These are phyloP conservation scores for Penicillium daleae DNA, from an alignment of 495 filamentous ascomycete genomes.

Conservation along the genomic window DNA sequence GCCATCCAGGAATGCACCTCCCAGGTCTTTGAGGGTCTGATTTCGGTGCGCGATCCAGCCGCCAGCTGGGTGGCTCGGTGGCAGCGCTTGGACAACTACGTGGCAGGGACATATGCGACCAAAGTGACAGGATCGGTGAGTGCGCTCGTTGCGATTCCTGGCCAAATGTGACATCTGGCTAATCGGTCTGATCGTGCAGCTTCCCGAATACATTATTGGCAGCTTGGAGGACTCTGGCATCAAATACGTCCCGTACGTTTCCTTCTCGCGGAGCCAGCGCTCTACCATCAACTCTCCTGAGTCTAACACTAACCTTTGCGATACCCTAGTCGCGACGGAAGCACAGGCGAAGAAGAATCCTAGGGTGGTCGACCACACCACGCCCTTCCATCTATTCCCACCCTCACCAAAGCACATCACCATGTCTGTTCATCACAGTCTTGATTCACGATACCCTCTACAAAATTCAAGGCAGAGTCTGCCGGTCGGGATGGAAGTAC, in stretches of 20 bases:
- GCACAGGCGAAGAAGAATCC: slow-evolving; percentile 52
- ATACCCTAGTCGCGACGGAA: slow-evolving; percentile 51
- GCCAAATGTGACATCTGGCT: neutral
- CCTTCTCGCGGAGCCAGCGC: neutral
- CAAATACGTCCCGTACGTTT: slow-evolving; percentile 66
- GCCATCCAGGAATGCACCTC: slow-evolving; percentile 91
- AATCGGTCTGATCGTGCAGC: slow-evolving; percentile 33
- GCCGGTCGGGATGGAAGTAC: slow-evolving; percentile 5
- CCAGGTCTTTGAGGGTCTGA: slow-evolving; percentile 88
- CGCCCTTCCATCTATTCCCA: neutral
- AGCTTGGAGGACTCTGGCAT: slow-evolving; percentile 69
- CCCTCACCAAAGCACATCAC: slow-evolving; percentile 1
- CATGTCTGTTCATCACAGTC: slow-evolving; percentile 12
- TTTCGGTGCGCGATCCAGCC: slow-evolving; percentile 74
- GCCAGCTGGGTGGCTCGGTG: slow-evolving; percentile 91
- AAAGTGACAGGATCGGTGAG: slow-evolving; percentile 82
- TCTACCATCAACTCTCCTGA: neutral
- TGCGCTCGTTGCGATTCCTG: neutral
- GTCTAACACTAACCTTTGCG: slow-evolving; percentile 11
- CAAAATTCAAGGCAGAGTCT: slow-evolving; percentile 6
- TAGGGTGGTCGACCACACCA: slow-evolving; percentile 20
- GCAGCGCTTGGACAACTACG: slow-evolving; percentile 88
- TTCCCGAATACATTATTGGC: slow-evolving; percentile 66
- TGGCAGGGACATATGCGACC: slow-evolving; percentile 86
- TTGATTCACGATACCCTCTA: slow-evolving; percentile 21